Conservation (phyloP, 176 grass and related monocot species). For the Chrysopogon serrulatus region DNA sequence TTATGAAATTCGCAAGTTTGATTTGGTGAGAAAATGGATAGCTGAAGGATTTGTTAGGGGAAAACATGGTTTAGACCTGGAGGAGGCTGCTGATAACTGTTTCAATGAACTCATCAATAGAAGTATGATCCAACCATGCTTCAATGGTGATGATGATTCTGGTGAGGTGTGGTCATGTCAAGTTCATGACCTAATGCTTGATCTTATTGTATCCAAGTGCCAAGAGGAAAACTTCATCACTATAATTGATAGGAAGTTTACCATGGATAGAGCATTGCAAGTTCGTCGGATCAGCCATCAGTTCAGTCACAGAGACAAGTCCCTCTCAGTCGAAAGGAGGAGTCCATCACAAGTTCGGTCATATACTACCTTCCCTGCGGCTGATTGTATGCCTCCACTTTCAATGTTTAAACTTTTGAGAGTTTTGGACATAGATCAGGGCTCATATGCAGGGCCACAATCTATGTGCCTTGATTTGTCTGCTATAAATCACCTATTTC, state of each 20-base stretch:
- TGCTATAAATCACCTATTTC: no score
- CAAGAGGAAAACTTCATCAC: conserved; percentile 18
- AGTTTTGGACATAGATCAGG: not conserved
- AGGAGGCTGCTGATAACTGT: conserved; percentile 7
- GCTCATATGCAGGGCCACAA: not conserved
- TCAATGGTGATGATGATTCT: not conserved
- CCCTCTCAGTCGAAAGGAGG: not conserved
- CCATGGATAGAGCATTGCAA: not conserved
- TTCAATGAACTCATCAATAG: conserved; percentile 26
- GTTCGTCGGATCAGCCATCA: not conserved
- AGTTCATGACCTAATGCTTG: conserved; percentile 24
- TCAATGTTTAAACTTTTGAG: not conserved
- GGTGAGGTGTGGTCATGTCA: not conserved
- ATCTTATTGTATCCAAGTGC: conserved; percentile 6
- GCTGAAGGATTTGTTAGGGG: conserved; percentile 14
- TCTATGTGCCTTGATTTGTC: no score
- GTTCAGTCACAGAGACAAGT: no score
- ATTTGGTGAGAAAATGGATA: conserved; percentile 7
- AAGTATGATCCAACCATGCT: not conserved
- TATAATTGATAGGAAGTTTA: not conserved
- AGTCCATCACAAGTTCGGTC: not conserved
- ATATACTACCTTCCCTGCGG: not conserved
- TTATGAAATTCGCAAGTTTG: not conserved
- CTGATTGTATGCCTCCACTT: not conserved
- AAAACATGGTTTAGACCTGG: not conserved